Evolutionary conservation across 352 stramenopile genomes (phyloP).

Genomic region (Globisporangium canariense): DNA sequence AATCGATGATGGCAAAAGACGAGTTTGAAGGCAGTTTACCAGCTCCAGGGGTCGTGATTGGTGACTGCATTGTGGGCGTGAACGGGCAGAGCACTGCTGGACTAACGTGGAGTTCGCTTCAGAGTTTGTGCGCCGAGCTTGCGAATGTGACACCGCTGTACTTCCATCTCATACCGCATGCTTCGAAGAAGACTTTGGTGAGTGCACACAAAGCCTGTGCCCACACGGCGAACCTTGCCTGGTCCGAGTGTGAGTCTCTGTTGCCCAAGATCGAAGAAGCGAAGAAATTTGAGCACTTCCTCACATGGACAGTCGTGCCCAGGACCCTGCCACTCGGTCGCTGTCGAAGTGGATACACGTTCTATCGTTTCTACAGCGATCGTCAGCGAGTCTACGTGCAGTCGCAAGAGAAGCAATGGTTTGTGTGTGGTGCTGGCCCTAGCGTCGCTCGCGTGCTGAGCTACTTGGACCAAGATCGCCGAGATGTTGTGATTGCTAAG

Average conservation of each 20-base stretch:
- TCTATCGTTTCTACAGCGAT: slow-evolving; percentile 70
- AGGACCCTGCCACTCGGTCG: slow-evolving; percentile 57
- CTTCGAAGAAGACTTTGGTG: slow-evolving; percentile 27
- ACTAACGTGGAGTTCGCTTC: slow-evolving; percentile 42
- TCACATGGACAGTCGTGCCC: slow-evolving; percentile 56
- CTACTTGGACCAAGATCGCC: slow-evolving; percentile 49
- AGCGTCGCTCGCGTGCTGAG: slow-evolving; percentile 37
- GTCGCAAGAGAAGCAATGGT: slow-evolving; percentile 50
- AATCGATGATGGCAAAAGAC: slow-evolving; percentile 14
- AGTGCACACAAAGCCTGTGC: slow-evolving; percentile 55
- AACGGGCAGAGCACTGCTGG: slow-evolving; percentile 48
- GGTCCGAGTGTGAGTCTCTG: slow-evolving; percentile 53
- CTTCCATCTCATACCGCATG: slow-evolving; percentile 42
- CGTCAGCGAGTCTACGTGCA: slow-evolving; percentile 46
- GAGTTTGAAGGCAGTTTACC: slow-evolving; percentile 4
- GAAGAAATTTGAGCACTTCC: slow-evolving; percentile 52
- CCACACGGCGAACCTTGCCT: slow-evolving; percentile 60
- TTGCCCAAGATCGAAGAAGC: slow-evolving; percentile 46
- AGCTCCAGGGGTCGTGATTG: slow-evolving; percentile 26
- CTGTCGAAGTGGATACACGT: slow-evolving; percentile 45
- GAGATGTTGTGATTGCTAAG: slow-evolving; percentile 24
- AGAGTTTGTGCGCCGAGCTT: slow-evolving; percentile 35
- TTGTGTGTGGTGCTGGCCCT: slow-evolving; percentile 22
- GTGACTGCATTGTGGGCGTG: slow-evolving; percentile 60
- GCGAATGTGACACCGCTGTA: slow-evolving; percentile 30